A percentile compares a stretch with the other conserved stretches of the same genome.
phyloP scores from a whole-genome alignment of 225 moss, liverwort and hornwort genomes.

The Bryoerythrophyllum caledonicum region DNA sequence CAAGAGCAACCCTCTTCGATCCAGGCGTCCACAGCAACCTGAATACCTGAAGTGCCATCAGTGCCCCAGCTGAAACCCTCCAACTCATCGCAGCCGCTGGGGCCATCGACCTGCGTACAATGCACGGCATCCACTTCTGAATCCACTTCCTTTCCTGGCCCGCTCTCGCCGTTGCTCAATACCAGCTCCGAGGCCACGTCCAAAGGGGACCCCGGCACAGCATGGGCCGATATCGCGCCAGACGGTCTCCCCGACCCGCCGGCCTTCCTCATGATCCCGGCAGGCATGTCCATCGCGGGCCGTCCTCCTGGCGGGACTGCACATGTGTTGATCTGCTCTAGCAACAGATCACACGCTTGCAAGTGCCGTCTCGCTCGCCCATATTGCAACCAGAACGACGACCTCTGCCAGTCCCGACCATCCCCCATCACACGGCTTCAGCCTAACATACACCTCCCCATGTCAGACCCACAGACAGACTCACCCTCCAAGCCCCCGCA shows the following conservation, averaged over 20 bases:
- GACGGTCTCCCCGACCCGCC: not conserved
- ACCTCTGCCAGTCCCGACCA: slow-evolving; percentile 53
- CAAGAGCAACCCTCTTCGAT: not conserved
- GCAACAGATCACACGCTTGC: slow-evolving; percentile 55
- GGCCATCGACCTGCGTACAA: too few relatives aligned
- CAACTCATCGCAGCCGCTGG: not conserved
- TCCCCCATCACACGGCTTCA: slow-evolving; percentile 40
- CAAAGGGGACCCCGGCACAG: slow-evolving; percentile 29
- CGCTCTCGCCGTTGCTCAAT: not conserved
- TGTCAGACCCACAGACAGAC: not conserved
- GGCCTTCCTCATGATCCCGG: slow-evolving; percentile 40
- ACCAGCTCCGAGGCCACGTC: slow-evolving; percentile 37
- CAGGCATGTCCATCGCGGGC: slow-evolving; percentile 34
- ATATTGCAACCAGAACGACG: slow-evolving; percentile 54
- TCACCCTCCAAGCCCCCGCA: not conserved
- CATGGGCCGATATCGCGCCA: slow-evolving; percentile 14
- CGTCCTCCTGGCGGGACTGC: slow-evolving; percentile 8
- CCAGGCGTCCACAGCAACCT: not conserved
- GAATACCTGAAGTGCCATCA: not conserved
- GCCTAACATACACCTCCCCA: slow-evolving; percentile 12
- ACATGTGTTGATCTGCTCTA: slow-evolving; percentile 49
- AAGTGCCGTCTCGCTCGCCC: slow-evolving; percentile 48
- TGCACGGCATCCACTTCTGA: not conserved
- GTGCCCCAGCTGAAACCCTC: not conserved
- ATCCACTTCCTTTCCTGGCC: too few relatives aligned